These are phyloP conservation scores for Gossypium raimondii DNA, from an alignment of 345 rosid species.

Conservation along the genomic window DNA sequence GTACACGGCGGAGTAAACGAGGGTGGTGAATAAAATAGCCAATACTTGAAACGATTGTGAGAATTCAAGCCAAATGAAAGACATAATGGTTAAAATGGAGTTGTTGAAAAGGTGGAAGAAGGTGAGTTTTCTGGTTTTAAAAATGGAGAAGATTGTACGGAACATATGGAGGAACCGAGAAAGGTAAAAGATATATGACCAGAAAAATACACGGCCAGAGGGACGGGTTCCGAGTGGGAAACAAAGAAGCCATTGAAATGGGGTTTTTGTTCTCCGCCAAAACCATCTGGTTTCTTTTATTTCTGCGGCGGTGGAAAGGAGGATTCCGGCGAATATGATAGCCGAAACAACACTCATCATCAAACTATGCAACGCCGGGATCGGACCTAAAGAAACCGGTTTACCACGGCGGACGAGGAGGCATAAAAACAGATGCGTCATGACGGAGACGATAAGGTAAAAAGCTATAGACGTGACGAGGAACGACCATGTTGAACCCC, in stretches of 20 bases:
- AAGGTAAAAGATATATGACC: slow-evolving; percentile 69
- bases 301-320: slow-evolving; percentile 73
- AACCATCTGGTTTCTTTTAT: slow-evolving; percentile 82
- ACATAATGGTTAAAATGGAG: slow-evolving; percentile 53
- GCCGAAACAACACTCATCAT: slow-evolving; percentile 59
- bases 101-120: slow-evolving; percentile 61
- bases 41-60: slow-evolving; percentile 85
- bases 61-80: slow-evolving; percentile 81
- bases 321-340: slow-evolving; percentile 70
- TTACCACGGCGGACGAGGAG: slow-evolving; percentile 40
- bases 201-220: slow-evolving; percentile 94
- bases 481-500: slow-evolving; percentile 92
- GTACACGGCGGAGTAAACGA: slow-evolving; percentile 65
- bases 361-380: neutral
- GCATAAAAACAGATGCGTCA: slow-evolving; percentile 46
- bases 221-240: slow-evolving; percentile 90
- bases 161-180: slow-evolving; percentile 50
- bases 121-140: slow-evolving; percentile 35
- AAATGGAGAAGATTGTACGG: slow-evolving; percentile 71
- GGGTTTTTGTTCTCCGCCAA: slow-evolving; percentile 63
- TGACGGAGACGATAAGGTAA: slow-evolving; percentile 38
- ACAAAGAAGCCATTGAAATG: slow-evolving; percentile 90
- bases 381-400: slow-evolving; percentile 48
- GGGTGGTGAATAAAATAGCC: slow-evolving; percentile 69
- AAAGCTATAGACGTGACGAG: slow-evolving; percentile 53